Conservation (phyloP, 2,329 filamentous ascomycete genomes). For the Ceratocystis harringtonii region DNA sequence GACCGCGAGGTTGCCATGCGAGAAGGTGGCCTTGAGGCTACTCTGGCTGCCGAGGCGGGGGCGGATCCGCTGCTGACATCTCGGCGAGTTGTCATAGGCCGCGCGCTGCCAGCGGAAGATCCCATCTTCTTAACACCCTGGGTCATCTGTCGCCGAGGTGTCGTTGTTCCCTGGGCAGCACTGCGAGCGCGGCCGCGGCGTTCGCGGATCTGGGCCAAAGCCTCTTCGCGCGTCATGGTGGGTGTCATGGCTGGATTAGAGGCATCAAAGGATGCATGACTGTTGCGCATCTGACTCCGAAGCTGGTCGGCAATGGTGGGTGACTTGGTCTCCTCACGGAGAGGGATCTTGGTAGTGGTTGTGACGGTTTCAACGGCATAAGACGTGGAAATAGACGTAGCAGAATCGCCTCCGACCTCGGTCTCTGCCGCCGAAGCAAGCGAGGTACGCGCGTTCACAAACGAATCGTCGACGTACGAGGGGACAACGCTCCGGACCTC, state of each 20-base stretch:
- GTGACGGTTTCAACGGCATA: conserved; percentile 31
- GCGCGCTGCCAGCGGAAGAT: conserved; percentile 4
- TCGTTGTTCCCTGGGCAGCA: conserved; percentile 43
- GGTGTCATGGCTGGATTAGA: conserved; percentile 45
- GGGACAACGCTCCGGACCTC: conserved; percentile 23
- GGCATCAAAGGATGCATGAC: conserved; percentile 33
- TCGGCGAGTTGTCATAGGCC: conserved; percentile 1
- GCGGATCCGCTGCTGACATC: conserved; percentile 2
- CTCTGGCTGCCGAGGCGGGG: not conserved
- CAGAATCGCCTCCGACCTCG: not conserved
- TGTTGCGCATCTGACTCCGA: conserved; percentile 6
- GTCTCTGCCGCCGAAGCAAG: conserved; percentile 21
- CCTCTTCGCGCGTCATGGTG: conserved; percentile 58
- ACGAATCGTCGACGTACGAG: conserved; percentile 21
- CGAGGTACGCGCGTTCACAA: conserved; percentile 26
- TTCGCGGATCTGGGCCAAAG: conserved; percentile 59
- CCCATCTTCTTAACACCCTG: conserved; percentile 8
- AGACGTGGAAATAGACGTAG: not conserved
- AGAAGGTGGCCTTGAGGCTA: conserved; percentile 9
- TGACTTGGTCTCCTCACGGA: conserved; percentile 31
- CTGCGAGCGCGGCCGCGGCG: conserved; percentile 56
- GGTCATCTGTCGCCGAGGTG: conserved; percentile 23
- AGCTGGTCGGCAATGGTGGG: conserved; percentile 15
- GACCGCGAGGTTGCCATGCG: not conserved
- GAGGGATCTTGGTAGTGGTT: conserved; percentile 37